A percentile compares a stretch with the other conserved stretches of the same genome.
Evolutionary conservation across 75 land plant species (phyloP).

Genomic region (Cunninghamia lanceolata): DNA sequence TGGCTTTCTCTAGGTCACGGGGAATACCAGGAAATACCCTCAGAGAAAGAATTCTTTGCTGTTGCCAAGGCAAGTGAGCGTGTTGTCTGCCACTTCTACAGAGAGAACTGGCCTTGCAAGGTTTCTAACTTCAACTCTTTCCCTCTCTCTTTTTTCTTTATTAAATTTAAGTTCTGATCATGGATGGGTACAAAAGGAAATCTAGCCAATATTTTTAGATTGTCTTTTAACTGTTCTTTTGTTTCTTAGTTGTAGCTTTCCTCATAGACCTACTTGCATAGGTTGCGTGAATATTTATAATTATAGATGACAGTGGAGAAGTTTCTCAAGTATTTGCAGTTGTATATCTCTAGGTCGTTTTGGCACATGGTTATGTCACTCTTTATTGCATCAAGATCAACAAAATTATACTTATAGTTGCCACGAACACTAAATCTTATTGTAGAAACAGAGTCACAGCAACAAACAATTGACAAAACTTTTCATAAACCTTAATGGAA

Average conservation of each 20-base stretch:
- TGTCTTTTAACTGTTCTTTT: background rate
- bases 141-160: background rate
- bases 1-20: constrained; percentile 93
- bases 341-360: background rate
- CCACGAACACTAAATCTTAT: background rate
- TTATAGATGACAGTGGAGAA: background rate
- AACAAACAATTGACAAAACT: background rate
- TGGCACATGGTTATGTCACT: background rate
- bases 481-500: background rate
- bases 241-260: background rate
- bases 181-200: background rate
- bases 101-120: constrained; percentile 99
- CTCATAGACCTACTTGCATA: background rate
- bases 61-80: constrained; percentile 91
- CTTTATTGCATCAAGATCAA: background rate
- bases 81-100: constrained; percentile 95
- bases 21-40: constrained; percentile 78
- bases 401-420: background rate
- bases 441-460: background rate
- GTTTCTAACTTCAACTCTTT: constrained; percentile 22
- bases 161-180: background rate
- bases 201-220: background rate
- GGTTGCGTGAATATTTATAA: background rate
- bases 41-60: constrained; percentile 94
- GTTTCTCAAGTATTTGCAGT: background rate